Evolutionary conservation across 1,139 yeast species (phyloP), one percentile per base, ranked within the genome.

Genomic region (Candida labiduridarum): DNA sequence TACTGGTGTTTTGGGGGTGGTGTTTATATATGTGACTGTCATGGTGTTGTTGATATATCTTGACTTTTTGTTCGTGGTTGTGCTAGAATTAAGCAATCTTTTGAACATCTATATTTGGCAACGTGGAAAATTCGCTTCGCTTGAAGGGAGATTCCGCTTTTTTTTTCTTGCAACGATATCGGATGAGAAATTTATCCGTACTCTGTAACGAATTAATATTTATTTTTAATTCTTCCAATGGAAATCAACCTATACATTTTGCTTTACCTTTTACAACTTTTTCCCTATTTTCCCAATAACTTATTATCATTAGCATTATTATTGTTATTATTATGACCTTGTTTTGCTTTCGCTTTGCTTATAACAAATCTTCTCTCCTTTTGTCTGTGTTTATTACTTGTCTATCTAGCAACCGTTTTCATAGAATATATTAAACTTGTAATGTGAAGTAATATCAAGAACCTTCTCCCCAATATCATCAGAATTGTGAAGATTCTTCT

Each of bases 401-500:
- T 31, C 30, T 41, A 29, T 41, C 19, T 42, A 44, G 16, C 41
- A 44, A 6, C 46, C 46, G 19, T 44, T 44, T 36, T 47, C 41
- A n/a, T 46, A 42, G 14, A 45, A 44, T 7, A 56, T 46, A 44
- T 53, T 51, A 46, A 55, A 50, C 35, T 46, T 49, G 30, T 52
- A 56, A 49, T 53, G 57, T 14, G 52, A 49, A 11, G 54, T 49
- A 15, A 48, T 45, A 39, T 47, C 46, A 22, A 41, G 49, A 27
- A 49, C 45, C 12, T 49, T 46, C 4, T 38, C 51, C 10, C 38
- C 40, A 15, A 56, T 42, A 46, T 60, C 60, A 50, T 71, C 76
- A 2, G 67, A 56, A 34, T 56, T 54, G 53, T 72, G 72, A 16
- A 76, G 52, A 53, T 73, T 71, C 35, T 67, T 58, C 57, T 77